Base-by-base conservation (phyloP, 179 eudicot species). In the Carnegiea gigantea region DNA sequence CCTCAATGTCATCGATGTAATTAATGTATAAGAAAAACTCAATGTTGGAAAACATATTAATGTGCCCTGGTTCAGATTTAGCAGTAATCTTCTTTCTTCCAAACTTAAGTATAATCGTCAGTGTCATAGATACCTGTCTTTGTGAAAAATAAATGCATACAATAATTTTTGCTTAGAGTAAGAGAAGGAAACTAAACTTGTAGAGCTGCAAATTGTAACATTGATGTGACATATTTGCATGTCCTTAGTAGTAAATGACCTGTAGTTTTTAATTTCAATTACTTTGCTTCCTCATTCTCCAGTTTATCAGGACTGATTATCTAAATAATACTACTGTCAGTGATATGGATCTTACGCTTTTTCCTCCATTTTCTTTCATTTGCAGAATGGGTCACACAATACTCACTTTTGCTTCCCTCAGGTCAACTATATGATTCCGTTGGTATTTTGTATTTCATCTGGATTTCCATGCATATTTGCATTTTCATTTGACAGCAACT, bases 351-450 rank as follows among this genome's bases (percentile, higher is more conserved):
- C 78, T 81, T 59, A 78, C 59, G 44, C 33, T 15, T n/a, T n/a
- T 43, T 43, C 36, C 1, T 44, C 67, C 81, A 65, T 38, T 71
- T 78, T 59, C 15, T 54, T 40, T 77, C 73, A 53, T 80, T 77
- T 92, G 89, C 99, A 96, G 99, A 87, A 85, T 71, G 92, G 91
- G 21, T 92, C 96, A 65, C 98, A 94, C 81, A 96, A 96, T 85
- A 84, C 88, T 78, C 99, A 96, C 88, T 91, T 96, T 75, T 96
- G 98, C 91, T 83, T 96, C 60, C 91, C 97, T 76, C 97, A 96
- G 97, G 99, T 94, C 78, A 81, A 86, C 62, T 67, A 44, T 84
- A 15, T 64, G 75, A 70, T 46, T 53, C n/a, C 21, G 30, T 48
- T 60, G 54, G 24, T 72, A 49, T n/a, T 70, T 40, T 53, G 36